Percentiles rank a stretch among this genome's conserved stretches.
Evolutionary conservation across 140 eudicot species (phyloP).

Genomic region (Cichorium intybus): DNA sequence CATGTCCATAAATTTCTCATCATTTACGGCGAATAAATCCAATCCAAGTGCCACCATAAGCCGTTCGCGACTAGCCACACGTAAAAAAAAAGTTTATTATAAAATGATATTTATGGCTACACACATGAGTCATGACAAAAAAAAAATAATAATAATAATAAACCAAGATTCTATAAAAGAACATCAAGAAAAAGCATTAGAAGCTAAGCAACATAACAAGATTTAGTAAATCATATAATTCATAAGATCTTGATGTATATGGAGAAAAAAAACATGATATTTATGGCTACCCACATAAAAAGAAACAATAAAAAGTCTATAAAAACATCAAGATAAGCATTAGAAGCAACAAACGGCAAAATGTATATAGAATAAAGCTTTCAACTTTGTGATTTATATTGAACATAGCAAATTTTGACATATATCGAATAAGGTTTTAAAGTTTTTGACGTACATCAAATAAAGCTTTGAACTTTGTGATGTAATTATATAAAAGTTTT

Average conservation of each 20-base stretch:
- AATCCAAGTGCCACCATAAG: constrained; percentile 70
- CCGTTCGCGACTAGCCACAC: constrained; percentile 51
- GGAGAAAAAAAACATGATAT: too few relatives aligned
- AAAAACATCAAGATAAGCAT: background rate
- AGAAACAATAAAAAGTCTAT: too few relatives aligned
- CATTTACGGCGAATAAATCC: constrained; percentile 76
- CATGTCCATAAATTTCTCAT: constrained; percentile 78
- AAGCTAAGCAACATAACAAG: too few relatives aligned
- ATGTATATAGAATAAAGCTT: background rate
- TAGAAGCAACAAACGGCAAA: background rate
- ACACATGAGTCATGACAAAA: too few relatives aligned
- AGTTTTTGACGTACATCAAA: too few relatives aligned
- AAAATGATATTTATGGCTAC: background rate
- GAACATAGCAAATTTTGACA: too few relatives aligned
- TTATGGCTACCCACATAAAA: too few relatives aligned
- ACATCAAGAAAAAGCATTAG: background rate
- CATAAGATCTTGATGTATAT: too few relatives aligned
- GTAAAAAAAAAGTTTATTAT: background rate
- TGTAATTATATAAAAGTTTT: background rate
- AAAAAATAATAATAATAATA: background rate
- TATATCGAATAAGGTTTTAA: too few relatives aligned
- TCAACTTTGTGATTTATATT: too few relatives aligned
- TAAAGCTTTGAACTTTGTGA: background rate
- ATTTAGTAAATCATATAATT: too few relatives aligned
- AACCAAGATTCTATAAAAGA: too few relatives aligned